These are phyloP conservation scores for Daldinia sp. DNA, from an alignment of 2,329 filamentous ascomycete species.

Conservation along the genomic window DNA sequence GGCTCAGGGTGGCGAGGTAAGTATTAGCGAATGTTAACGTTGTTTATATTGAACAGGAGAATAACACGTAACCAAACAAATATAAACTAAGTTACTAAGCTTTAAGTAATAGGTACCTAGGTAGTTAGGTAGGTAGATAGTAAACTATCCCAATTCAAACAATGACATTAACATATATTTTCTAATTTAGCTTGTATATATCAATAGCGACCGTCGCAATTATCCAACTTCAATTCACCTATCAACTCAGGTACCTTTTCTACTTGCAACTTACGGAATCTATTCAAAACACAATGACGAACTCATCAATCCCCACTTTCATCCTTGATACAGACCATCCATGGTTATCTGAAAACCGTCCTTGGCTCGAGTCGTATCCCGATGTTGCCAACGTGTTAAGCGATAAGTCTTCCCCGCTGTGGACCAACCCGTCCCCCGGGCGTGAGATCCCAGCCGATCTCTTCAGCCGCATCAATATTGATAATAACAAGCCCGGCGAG, in stretches of 20 bases:
- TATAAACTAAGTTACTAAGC: too few relatives aligned
- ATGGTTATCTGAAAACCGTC: not conserved
- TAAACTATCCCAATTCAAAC: not conserved
- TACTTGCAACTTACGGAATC: not conserved
- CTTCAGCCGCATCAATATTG: conserved; percentile 6
- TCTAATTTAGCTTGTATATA: not conserved
- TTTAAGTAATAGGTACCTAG: too few relatives aligned
- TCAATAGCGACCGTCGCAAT: not conserved
- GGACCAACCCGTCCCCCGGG: not conserved
- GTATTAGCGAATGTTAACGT: too few relatives aligned
- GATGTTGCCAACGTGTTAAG: not conserved
- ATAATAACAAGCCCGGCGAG: not conserved
- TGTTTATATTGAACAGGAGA: too few relatives aligned
- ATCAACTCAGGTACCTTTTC: not conserved
- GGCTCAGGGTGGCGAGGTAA: too few relatives aligned
- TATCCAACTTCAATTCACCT: not conserved
- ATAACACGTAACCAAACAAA: too few relatives aligned
- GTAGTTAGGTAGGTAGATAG: too few relatives aligned
- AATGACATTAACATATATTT: not conserved
- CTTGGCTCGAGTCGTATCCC: conserved; percentile 9
- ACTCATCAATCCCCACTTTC: not conserved
- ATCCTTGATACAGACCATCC: not conserved
- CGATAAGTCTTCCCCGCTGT: conserved; percentile 9
- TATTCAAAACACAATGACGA: not conserved
- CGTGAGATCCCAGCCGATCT: conserved; percentile 6